Percentiles rank a stretch among this genome's conserved stretches.
Evolutionary conservation across 2,329 filamentous ascomycete genomes (phyloP).

Genomic region (Chaetomiaceae sp.): DNA sequence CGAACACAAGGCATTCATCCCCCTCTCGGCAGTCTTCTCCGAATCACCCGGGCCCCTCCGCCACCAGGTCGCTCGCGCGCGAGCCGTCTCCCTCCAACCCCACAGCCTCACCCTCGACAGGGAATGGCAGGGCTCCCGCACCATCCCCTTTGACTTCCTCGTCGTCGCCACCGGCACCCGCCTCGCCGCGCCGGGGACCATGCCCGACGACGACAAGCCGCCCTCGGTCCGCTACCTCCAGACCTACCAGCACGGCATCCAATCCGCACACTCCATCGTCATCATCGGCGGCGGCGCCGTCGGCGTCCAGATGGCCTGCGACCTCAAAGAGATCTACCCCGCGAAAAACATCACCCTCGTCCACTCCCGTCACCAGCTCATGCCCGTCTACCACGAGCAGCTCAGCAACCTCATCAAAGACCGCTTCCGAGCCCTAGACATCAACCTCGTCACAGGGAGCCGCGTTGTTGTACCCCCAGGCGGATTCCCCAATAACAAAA

Average conservation of each 20-base stretch:
- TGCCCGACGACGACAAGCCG: constrained; percentile 33
- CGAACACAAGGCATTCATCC: constrained; percentile 46
- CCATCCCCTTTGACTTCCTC: constrained; percentile 41
- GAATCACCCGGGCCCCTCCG: constrained; percentile 30
- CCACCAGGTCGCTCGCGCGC: constrained; percentile 34
- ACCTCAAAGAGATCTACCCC: constrained; percentile 44
- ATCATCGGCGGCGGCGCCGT: constrained; percentile 46
- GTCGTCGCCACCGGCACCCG: constrained; percentile 43
- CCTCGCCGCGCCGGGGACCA: constrained; percentile 34
- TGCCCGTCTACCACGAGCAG: constrained; percentile 40
- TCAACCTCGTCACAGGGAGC: constrained; percentile 32
- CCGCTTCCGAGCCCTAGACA: constrained; percentile 36
- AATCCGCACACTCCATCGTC: constrained; percentile 29
- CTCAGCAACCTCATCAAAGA: constrained; percentile 37
- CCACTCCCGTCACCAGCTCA: constrained; percentile 42
- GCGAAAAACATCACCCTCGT: constrained; percentile 44
- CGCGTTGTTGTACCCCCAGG: constrained; percentile 28
- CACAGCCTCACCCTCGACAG: constrained; percentile 35
- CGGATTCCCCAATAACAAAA: constrained; percentile 25
- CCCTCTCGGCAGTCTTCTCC: constrained; percentile 37
- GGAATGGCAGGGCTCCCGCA: constrained; percentile 30
- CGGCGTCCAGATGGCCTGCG: constrained; percentile 47
- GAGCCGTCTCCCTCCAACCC: constrained; percentile 30
- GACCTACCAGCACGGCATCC: constrained; percentile 34
- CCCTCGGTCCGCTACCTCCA: constrained; percentile 33